These are phyloP conservation scores for Saprolegnia parasitica DNA, from an alignment of 352 stramenopile species.

Conservation along the genomic window DNA sequence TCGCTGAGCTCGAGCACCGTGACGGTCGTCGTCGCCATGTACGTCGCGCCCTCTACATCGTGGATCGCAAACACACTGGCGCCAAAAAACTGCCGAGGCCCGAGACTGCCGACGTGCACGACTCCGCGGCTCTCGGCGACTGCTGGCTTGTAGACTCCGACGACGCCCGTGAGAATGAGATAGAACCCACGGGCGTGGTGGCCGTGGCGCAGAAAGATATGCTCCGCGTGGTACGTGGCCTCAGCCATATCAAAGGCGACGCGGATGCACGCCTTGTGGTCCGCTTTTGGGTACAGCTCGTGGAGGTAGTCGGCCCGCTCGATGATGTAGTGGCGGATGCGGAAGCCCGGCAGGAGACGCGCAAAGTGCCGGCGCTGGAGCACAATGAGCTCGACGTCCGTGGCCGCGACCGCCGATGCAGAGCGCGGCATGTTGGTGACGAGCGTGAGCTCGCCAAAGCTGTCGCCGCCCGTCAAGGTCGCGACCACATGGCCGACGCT, in stretches of 20 bases:
- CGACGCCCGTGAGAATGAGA: conserved; percentile 63
- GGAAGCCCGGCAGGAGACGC: conserved; percentile 49
- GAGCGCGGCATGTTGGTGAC: conserved; percentile 66
- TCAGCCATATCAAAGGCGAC: conserved; percentile 65
- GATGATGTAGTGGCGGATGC: conserved; percentile 66
- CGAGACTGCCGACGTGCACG: conserved; percentile 12
- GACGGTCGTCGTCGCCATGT: conserved; percentile 20
- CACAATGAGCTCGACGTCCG: conserved; percentile 64
- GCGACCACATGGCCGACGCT: conserved; percentile 59
- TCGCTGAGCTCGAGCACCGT: conserved; percentile 13
- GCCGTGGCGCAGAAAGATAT: conserved; percentile 57
- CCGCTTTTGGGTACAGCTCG: conserved; percentile 43
- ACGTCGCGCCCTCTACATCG: conserved; percentile 8
- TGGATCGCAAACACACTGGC: not conserved
- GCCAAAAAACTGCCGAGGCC: conserved; percentile 22
- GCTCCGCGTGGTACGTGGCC: conserved; percentile 45
- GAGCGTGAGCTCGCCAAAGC: conserved; percentile 67
- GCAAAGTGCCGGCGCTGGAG: conserved; percentile 58
- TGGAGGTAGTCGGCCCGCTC: conserved; percentile 61
- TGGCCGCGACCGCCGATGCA: conserved; percentile 53
- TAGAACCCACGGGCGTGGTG: conserved; percentile 49
- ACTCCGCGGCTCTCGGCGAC: not conserved
- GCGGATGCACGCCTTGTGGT: conserved; percentile 71
- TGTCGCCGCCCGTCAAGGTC: conserved; percentile 58
- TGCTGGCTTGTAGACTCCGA: conserved; percentile 46